Evolutionary conservation across 495 filamentous ascomycete genomes (phyloP).

Genomic region (Penicillium coffeae): DNA sequence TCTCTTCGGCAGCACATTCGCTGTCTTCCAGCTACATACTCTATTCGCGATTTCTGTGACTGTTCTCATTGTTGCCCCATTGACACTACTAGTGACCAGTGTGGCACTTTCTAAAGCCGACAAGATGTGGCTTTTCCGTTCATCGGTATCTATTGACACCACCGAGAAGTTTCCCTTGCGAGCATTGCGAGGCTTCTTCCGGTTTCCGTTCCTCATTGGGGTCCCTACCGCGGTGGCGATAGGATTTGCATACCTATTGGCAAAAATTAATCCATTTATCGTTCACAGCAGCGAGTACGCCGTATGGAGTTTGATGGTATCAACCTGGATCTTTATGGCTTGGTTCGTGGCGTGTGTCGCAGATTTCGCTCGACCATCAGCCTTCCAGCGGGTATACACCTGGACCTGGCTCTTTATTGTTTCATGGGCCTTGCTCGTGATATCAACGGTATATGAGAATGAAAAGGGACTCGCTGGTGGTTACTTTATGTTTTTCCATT

Average conservation of each 20-base stretch:
- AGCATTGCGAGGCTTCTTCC: slow-evolving; percentile 77
- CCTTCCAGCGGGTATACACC: slow-evolving; percentile 76
- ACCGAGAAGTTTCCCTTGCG: slow-evolving; percentile 59
- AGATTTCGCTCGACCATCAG: slow-evolving; percentile 78
- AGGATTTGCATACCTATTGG: slow-evolving; percentile 70
- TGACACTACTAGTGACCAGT: slow-evolving; percentile 66
- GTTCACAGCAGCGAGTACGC: slow-evolving; percentile 81
- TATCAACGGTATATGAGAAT: slow-evolving; percentile 69
- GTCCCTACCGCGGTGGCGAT: slow-evolving; percentile 65
- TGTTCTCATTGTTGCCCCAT: slow-evolving; percentile 69
- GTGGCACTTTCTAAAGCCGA: slow-evolving; percentile 59
- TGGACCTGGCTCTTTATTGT: slow-evolving; percentile 78
- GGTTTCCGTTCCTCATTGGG: slow-evolving; percentile 73
- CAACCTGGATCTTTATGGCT: slow-evolving; percentile 70
- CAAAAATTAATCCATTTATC: slow-evolving; percentile 81
- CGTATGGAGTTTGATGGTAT: slow-evolving; percentile 82
- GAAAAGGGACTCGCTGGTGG: slow-evolving; percentile 66
- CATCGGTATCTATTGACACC: slow-evolving; percentile 53
- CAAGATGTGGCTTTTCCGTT: slow-evolving; percentile 80
- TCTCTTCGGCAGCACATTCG: slow-evolving; percentile 77
- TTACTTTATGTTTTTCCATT: slow-evolving; percentile 81
- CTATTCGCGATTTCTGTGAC: slow-evolving; percentile 86
- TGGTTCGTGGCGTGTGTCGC: slow-evolving; percentile 85
- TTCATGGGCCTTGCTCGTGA: slow-evolving; percentile 68
- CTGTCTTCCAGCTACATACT: slow-evolving; percentile 71